Conservation (phyloP, 441 rosid species). For the Capsella rubella region DNA sequence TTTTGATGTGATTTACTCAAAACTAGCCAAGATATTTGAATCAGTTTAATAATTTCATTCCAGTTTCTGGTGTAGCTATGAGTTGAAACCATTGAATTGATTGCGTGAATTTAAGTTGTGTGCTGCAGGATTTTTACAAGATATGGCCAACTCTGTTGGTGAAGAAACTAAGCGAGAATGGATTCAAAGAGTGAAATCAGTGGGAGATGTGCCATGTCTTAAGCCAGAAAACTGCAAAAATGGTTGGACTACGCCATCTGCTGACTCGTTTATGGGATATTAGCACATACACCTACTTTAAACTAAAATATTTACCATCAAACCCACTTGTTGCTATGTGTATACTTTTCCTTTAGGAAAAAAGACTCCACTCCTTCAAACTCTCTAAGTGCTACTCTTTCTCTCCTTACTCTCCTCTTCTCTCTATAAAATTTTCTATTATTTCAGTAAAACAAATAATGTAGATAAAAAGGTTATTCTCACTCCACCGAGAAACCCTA, state of each 20-base stretch:
- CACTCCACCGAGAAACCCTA: too few species aligned
- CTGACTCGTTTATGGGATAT: constrained; percentile 62
- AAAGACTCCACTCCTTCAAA: too few species aligned
- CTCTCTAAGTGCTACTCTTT: too few species aligned
- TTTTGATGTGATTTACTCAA: neutral
- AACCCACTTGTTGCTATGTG: too few species aligned
- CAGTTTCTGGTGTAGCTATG: neutral
- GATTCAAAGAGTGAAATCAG: constrained; percentile 73
- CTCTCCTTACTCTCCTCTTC: too few species aligned
- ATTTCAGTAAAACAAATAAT: too few species aligned
- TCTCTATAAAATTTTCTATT: too few species aligned
- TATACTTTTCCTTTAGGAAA: too few species aligned
- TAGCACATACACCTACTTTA: too few species aligned
- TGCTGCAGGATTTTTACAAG: constrained; percentile 29
- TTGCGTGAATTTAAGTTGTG: neutral
- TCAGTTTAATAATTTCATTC: neutral
- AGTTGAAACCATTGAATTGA: neutral
- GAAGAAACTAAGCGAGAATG: constrained; percentile 60
- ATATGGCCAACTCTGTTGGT: constrained; percentile 55
- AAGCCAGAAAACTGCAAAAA: constrained; percentile 66
- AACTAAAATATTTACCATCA: too few species aligned
- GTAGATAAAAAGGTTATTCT: too few species aligned
- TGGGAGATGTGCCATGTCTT: constrained; percentile 79
- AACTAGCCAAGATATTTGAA: neutral
- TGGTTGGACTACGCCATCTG: constrained; percentile 89